Evolutionary conservation across 2,329 filamentous ascomycete genomes (phyloP), one percentile per base, ranked within the genome.

Genomic region (Monilinia vaccinii-corymbosi): DNA sequence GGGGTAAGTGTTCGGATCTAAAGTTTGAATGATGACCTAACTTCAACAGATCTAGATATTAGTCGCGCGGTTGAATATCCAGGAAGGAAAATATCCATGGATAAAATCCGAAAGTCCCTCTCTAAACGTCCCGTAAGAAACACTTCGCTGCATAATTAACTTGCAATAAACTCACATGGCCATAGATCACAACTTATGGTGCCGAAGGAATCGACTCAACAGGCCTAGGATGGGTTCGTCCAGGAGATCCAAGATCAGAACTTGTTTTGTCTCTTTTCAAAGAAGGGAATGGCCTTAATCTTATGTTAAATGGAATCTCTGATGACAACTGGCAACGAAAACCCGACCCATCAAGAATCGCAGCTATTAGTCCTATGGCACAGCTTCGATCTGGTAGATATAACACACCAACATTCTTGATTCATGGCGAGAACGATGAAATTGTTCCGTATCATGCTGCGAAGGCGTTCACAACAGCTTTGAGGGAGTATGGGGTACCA

Each of bases 161-260:
- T 5, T 10, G 16, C n/a, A 11, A 36, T 50, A 10, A 50, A 18
- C 48, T 50, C 13, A 50, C 21, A 18, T 11, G n/a, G 10, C 10
- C 21, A 23, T 36, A 47, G 42, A 47, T 56, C 38, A 55, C 51
- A 42, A 56, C 36, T 46, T 56, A 56, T 36, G n/a, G 36, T 14
- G 42, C 42, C 8, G 31, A 45, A 13, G 31, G 53, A 9, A 34
- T 2, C 7, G 42, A 56, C 23, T 46, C 28, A 34, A 46, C 53
- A 25, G 42, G 31, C 13, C 42, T 56, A 25, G 53, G 53, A 8
- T 56, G 53, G 53, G 31, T 56, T 36, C 28, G 21, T 34, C 42
- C 53, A 46, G 42, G 53, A 34, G 53, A 56, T 47, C 53, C 53
- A 6, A 44, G 53, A 32, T 56, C 53, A 2, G 53, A 56, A 16